Evolutionary conservation across 2,329 filamentous ascomycete species (phyloP).

Genomic region (Fusarium floridanum): DNA sequence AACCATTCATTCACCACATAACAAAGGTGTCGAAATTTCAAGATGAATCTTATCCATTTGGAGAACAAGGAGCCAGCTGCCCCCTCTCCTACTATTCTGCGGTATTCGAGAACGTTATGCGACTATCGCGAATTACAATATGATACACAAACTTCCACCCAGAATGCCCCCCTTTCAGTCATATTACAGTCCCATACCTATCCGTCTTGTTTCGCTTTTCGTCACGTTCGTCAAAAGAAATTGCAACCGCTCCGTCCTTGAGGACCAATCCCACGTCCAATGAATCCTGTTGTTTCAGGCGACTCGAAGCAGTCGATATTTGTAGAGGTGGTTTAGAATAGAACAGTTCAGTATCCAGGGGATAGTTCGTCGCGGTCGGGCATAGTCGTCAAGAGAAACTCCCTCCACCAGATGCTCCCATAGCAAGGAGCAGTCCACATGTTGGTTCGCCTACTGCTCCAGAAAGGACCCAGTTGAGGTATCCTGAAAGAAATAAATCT

Average conservation of each 20-base stretch:
- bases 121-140: constrained; percentile 46
- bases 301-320: constrained; percentile 24
- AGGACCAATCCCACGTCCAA: constrained; percentile 16
- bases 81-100: constrained; percentile 25
- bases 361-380: constrained; percentile 6
- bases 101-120: constrained; percentile 30
- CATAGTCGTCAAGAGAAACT: constrained; percentile 27
- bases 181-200: constrained; percentile 35
- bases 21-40: constrained; percentile 14
- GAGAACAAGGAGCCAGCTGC: constrained; percentile 35
- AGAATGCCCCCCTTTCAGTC: constrained; percentile 30
- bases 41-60: constrained; percentile 20
- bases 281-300: not conserved
- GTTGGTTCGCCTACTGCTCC: constrained; percentile 17
- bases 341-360: constrained; percentile 25
- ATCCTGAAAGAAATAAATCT: constrained; percentile 22
- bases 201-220: constrained; percentile 37
- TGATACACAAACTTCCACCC: constrained; percentile 42
- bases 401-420: constrained; percentile 14
- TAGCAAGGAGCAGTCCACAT: constrained; percentile 15
- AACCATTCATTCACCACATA: constrained; percentile 18
- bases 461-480: constrained; percentile 21
- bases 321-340: constrained; percentile 34
- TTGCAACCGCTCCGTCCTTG: constrained; percentile 20
- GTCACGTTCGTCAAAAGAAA: constrained; percentile 40